phyloP scores from a whole-genome alignment of 2,329 filamentous ascomycete genomes.

The Bipolaris victoriae region DNA sequence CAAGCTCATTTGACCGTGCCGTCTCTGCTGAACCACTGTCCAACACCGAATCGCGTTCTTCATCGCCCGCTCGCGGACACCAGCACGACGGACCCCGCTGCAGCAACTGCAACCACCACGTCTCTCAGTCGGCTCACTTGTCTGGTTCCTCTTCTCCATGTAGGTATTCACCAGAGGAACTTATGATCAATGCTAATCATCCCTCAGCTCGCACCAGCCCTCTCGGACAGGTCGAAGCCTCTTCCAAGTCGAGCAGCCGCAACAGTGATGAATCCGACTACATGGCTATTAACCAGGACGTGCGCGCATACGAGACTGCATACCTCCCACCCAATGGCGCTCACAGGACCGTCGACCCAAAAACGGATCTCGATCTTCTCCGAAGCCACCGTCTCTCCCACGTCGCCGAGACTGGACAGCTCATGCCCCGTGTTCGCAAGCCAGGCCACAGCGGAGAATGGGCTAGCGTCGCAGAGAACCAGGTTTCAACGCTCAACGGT shows the following conservation, averaged over 20 bases:
- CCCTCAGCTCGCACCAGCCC: conserved; percentile 30
- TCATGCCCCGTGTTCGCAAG: conserved; percentile 50
- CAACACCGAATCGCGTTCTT: conserved; percentile 39
- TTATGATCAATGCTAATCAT: conserved; percentile 7
- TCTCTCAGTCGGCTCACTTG: conserved; percentile 26
- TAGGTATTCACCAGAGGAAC: conserved; percentile 21
- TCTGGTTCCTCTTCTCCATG: conserved; percentile 33
- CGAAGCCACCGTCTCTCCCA: conserved; percentile 57
- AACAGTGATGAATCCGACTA: conserved; percentile 48
- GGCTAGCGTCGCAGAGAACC: conserved; percentile 44
- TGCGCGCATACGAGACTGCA: conserved; percentile 43
- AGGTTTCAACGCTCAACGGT: conserved; percentile 41
- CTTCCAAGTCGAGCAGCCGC: conserved; percentile 39
- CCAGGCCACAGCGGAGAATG: conserved; percentile 48
- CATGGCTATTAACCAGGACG: conserved; percentile 34
- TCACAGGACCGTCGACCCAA: conserved; percentile 37
- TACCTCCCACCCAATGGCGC: conserved; percentile 38
- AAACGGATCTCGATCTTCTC: conserved; percentile 50
- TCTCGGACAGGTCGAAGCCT: conserved; percentile 22
- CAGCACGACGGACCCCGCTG: conserved; percentile 41
- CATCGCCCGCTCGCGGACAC: conserved; percentile 39
- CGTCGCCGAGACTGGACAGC: conserved; percentile 58
- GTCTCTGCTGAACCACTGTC: conserved; percentile 46
- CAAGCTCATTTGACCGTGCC: conserved; percentile 49
- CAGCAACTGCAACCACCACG: conserved; percentile 39